Percentiles rank a stretch among this genome's conserved stretches.
Evolutionary conservation across 176 grass and related monocot species (phyloP).

Genomic region (Avena atlantica): DNA sequence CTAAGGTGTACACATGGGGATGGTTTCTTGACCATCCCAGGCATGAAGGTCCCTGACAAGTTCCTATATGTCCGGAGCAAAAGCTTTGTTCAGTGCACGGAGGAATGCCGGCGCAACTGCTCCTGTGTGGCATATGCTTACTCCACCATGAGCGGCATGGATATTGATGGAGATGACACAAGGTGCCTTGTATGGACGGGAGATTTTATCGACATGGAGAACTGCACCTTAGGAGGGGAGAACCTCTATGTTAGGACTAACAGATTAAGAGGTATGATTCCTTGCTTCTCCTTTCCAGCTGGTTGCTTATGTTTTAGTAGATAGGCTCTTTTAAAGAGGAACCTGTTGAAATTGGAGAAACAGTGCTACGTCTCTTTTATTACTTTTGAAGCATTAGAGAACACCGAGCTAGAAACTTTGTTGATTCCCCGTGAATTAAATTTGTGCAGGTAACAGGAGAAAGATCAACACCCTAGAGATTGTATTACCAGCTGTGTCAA

Average conservation of each 20-base stretch:
- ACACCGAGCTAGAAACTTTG: not conserved
- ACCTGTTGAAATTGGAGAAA: not conserved
- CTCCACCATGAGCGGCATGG: no score
- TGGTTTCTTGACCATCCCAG: no score
- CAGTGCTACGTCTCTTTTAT: not conserved
- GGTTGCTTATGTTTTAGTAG: not conserved
- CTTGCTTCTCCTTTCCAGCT: not conserved
- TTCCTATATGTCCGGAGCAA: no score
- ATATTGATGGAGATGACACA: no score
- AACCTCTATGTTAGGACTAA: constrained; percentile 42
- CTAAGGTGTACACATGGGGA: no score
- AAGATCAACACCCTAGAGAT: constrained; percentile 13
- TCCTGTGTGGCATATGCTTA: no score
- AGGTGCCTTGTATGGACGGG: constrained; percentile 39
- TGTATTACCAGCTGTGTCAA: constrained; percentile 13
- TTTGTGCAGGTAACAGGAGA: constrained; percentile 28
- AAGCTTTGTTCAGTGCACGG: no score
- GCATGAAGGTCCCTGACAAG: no score
- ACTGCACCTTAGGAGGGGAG: constrained; percentile 30
- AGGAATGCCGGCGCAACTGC: no score
- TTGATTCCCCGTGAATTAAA: constrained; percentile 19
- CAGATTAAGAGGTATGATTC: constrained; percentile 18
- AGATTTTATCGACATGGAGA: constrained; percentile 29
- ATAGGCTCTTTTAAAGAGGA: not conserved
- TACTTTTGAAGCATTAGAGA: not conserved